These are phyloP conservation scores for Pyrus betulifolia DNA, from an alignment of 306 rosid genomes.

Conservation along the genomic window DNA sequence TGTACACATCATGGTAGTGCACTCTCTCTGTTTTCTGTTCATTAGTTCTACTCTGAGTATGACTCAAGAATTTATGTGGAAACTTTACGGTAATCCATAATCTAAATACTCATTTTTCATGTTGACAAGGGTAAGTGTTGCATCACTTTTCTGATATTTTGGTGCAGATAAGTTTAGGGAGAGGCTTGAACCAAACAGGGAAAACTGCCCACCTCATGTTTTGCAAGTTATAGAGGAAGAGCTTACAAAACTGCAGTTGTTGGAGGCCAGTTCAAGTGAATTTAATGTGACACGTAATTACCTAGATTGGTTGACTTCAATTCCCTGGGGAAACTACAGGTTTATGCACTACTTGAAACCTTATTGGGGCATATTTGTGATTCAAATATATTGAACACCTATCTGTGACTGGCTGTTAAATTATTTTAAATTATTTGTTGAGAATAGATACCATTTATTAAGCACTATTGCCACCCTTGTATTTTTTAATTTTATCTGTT, in stretches of 20 bases:
- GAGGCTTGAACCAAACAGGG: slow-evolving; percentile 89
- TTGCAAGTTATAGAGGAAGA: slow-evolving; percentile 95
- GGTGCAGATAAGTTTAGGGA: slow-evolving; percentile 75
- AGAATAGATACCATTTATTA: background rate
- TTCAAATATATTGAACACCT: background rate
- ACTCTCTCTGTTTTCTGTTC: background rate
- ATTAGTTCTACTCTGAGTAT: background rate
- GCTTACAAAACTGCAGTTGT: slow-evolving; percentile 69
- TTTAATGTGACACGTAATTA: slow-evolving; percentile 93
- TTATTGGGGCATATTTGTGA: background rate
- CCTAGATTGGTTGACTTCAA: slow-evolving; percentile 94
- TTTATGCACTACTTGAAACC: slow-evolving; percentile 14
- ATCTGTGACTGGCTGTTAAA: background rate
- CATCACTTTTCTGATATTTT: slow-evolving; percentile 7
- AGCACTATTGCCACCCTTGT: background rate
- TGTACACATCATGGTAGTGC: background rate
- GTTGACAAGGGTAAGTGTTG: background rate
- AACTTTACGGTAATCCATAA: slow-evolving; percentile 4
- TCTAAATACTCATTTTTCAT: slow-evolving; percentile 6
- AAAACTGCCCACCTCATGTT: slow-evolving; percentile 75
- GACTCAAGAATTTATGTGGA: background rate
- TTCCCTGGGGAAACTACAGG: slow-evolving; percentile 98
- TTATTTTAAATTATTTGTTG: background rate
- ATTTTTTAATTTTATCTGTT: background rate
- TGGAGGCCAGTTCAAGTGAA: slow-evolving; percentile 96